These are phyloP conservation scores for Aureobasidium sp. DNA, from an alignment of 2,329 filamentous ascomycete genomes.

Conservation along the genomic window DNA sequence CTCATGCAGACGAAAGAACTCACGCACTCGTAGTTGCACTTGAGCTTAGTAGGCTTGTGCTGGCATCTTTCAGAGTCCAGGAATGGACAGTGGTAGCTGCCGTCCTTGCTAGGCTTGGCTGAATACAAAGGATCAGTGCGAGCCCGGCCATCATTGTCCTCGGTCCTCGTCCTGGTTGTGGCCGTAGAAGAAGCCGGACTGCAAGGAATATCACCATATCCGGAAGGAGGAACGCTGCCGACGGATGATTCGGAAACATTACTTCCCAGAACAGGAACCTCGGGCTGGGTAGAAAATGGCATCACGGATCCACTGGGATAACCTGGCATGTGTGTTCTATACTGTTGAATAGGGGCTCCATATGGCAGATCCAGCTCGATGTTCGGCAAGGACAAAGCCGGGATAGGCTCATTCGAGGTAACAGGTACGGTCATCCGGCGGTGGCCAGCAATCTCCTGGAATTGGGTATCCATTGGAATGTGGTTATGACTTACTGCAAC, in stretches of 20 bases:
- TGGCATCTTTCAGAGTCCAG: slow-evolving; percentile 67
- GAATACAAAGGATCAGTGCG: slow-evolving; percentile 62
- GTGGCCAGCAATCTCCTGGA: neutral
- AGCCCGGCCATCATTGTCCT: slow-evolving; percentile 28
- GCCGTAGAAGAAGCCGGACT: neutral
- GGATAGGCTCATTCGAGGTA: neutral
- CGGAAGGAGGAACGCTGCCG: neutral
- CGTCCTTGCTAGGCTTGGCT: slow-evolving; percentile 59
- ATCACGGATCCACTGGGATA: neutral
- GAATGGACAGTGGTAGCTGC: slow-evolving; percentile 90
- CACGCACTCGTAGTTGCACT: slow-evolving; percentile 94
- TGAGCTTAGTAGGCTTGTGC: slow-evolving; percentile 91
- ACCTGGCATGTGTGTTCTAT: neutral
- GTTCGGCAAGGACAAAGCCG: neutral
- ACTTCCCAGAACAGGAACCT: neutral
- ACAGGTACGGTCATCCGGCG: slow-evolving; percentile 7
- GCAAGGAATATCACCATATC: neutral
- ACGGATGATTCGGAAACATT: neutral
- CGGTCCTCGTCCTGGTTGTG: neutral
- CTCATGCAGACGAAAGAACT: neutral
- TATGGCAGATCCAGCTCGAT: slow-evolving; percentile 2
- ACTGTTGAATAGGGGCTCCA: slow-evolving; percentile 8
- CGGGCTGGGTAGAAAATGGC: neutral
- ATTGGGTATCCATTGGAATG: neutral
- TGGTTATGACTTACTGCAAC: slow-evolving; percentile 12